These are phyloP conservation scores for Fusarium circinatum DNA, from an alignment of 2,329 filamentous ascomycete genomes.

Conservation along the genomic window DNA sequence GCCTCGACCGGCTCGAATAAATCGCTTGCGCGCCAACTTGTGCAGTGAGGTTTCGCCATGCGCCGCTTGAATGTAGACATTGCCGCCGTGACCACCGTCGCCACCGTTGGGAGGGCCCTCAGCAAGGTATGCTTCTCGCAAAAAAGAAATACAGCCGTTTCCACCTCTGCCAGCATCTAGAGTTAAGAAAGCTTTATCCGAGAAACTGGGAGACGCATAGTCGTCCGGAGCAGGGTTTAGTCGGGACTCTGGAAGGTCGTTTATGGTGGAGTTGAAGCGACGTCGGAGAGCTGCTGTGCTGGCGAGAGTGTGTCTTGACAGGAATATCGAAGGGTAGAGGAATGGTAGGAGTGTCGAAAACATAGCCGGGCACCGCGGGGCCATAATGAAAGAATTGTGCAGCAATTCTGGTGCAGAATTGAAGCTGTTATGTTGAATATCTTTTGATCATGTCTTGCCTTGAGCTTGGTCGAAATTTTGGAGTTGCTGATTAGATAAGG, in stretches of 20 bases:
- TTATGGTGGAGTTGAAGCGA: conserved; percentile 46
- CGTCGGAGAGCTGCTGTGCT: conserved; percentile 19
- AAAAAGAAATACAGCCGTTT: conserved; percentile 92
- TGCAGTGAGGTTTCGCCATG: conserved; percentile 92
- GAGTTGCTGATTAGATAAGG: conserved; percentile 38
- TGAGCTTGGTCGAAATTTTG: conserved; percentile 25
- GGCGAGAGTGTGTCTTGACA: conserved; percentile 20
- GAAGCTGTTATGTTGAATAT: conserved; percentile 7
- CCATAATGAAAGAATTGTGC: conserved; percentile 36
- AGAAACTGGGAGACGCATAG: conserved; percentile 84
- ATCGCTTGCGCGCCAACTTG: conserved; percentile 82
- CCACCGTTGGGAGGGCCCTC: conserved; percentile 95
- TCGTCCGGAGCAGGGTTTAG: conserved; percentile 87
- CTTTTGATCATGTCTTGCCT: conserved; percentile 7
- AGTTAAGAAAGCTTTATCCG: conserved; percentile 83
- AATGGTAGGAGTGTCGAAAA: conserved; percentile 51
- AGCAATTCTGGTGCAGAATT: conserved; percentile 2
- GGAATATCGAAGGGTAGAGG: conserved; percentile 61
- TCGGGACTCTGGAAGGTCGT: conserved; percentile 61
- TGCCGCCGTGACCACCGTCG: conserved; percentile 91
- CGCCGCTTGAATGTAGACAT: conserved; percentile 92
- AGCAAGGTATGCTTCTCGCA: conserved; percentile 88
- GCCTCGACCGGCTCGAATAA: conserved; percentile 79
- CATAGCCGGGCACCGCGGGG: conserved; percentile 40
- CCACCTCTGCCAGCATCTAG: conserved; percentile 85